Percentiles rank a stretch among this genome's conserved stretches.
phyloP scores from a whole-genome alignment of 1,284 basidiomycete genomes.

The Trametes polyzona region DNA sequence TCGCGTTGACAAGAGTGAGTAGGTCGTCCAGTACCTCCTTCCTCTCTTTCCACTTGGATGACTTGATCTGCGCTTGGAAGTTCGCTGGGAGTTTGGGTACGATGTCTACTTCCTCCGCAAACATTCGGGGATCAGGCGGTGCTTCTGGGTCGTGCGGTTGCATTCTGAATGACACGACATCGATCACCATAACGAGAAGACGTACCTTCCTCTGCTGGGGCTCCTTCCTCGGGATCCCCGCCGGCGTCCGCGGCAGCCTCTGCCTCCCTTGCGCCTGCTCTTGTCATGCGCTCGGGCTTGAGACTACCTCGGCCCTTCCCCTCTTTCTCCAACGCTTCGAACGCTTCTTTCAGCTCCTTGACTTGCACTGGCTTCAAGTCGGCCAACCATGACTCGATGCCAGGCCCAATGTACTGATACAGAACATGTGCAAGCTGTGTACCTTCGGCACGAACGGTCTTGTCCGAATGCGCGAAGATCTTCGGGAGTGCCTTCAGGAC shows the following conservation, averaged over 20 bases:
- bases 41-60: slow-evolving; percentile 98
- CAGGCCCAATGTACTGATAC: slow-evolving; percentile 90
- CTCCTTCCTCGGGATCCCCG: slow-evolving; percentile 43
- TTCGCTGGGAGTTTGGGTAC: slow-evolving; percentile 76
- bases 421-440: slow-evolving; percentile 76
- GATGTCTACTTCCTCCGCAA: slow-evolving; percentile 86
- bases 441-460: slow-evolving; percentile 94
- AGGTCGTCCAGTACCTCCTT: slow-evolving; percentile 92
- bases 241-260: slow-evolving; percentile 55
- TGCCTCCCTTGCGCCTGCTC: slow-evolving; percentile 76
- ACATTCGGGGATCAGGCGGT: slow-evolving; percentile 78
- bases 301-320: slow-evolving; percentile 83
- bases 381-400: slow-evolving; percentile 85
- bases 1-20: slow-evolving; percentile 69
- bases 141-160: slow-evolving; percentile 41
- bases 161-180: not conserved
- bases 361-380: slow-evolving; percentile 99
- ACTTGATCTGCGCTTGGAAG: slow-evolving; percentile 76
- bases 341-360: slow-evolving; percentile 93
- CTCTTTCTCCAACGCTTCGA: slow-evolving; percentile 82
- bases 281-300: slow-evolving; percentile 82
- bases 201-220: slow-evolving; percentile 42
- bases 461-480: slow-evolving; percentile 95
- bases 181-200: not conserved
- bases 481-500: slow-evolving; percentile 89